Percentiles rank a stretch among this genome's conserved stretches.
Evolutionary conservation across 495 filamentous ascomycete species (phyloP).

Genomic region (Aspergillus sparsus): DNA sequence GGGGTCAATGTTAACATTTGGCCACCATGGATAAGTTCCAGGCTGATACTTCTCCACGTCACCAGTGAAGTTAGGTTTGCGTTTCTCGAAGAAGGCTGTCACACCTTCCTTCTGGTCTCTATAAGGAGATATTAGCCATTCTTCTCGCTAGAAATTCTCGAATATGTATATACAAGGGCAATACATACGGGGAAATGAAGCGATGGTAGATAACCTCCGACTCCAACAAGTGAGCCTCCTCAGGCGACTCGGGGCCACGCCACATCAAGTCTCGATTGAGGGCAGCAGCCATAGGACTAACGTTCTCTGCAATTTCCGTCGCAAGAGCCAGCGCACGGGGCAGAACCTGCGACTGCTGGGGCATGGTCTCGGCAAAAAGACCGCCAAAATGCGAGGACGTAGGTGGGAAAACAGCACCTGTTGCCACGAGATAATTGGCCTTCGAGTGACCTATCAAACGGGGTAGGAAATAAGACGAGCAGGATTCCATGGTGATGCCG

Average conservation of each 20-base stretch:
- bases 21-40: slow-evolving; percentile 36
- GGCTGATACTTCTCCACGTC: slow-evolving; percentile 32
- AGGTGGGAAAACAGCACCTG: slow-evolving; percentile 35
- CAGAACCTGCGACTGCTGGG: slow-evolving; percentile 52
- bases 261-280: slow-evolving; percentile 64
- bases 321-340: slow-evolving; percentile 58
- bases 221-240: slow-evolving; percentile 61
- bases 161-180: background rate
- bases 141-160: background rate
- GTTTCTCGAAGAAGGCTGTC: slow-evolving; percentile 49
- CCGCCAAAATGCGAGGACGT: slow-evolving; percentile 42
- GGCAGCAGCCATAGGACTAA: slow-evolving; percentile 52
- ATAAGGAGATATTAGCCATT: slow-evolving; percentile 8
- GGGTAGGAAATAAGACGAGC: slow-evolving; percentile 63
- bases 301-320: slow-evolving; percentile 58
- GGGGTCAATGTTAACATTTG: slow-evolving; percentile 30
- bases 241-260: slow-evolving; percentile 53
- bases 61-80: slow-evolving; percentile 53
- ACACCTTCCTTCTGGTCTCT: slow-evolving; percentile 53
- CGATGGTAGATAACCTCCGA: slow-evolving; percentile 56
- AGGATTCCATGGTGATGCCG: slow-evolving; percentile 64
- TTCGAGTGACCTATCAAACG: slow-evolving; percentile 58
- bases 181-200: slow-evolving; percentile 45
- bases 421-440: slow-evolving; percentile 54
- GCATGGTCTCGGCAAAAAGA: slow-evolving; percentile 58